These are phyloP conservation scores for Cercophora newfieldiana DNA, from an alignment of 495 filamentous ascomycete species.

Conservation along the genomic window DNA sequence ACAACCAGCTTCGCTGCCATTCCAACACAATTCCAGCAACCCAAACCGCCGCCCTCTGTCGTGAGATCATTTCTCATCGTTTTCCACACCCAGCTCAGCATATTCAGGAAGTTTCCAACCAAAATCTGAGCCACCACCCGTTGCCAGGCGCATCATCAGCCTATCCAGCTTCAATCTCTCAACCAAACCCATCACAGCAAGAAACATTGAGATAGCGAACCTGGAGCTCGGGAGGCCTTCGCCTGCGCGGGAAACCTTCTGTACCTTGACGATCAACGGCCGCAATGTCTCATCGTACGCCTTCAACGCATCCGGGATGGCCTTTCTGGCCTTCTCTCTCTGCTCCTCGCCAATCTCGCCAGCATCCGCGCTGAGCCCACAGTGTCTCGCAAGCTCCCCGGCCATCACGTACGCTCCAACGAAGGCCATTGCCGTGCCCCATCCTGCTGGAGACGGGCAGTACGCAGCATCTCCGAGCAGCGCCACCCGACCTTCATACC, in stretches of 20 bases:
- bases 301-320: slow-evolving; percentile 1
- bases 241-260: neutral
- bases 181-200: neutral
- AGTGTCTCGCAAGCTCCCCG: slow-evolving; percentile 15
- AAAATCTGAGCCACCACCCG: neutral
- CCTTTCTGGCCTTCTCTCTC: neutral
- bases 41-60: too few relatives aligned
- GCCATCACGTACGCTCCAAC: slow-evolving; percentile 32
- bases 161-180: neutral
- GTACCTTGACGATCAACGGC: neutral
- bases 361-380: neutral
- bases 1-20: neutral
- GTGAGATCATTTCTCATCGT: neutral
- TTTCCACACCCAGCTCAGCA: neutral
- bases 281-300: neutral
- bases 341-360: neutral
- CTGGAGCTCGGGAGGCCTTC: neutral
- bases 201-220: neutral
- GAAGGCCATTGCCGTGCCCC: slow-evolving; percentile 29
- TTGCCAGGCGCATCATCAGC: slow-evolving; percentile 1
- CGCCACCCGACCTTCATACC: slow-evolving; percentile 46
- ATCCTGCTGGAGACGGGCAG: slow-evolving; percentile 19
- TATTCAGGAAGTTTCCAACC: slow-evolving; percentile 3
- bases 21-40: neutral
- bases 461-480: slow-evolving; percentile 52